phyloP scores from a whole-genome alignment of 2,329 filamentous ascomycete genomes.

The Microdochium trichocladiopsis region DNA sequence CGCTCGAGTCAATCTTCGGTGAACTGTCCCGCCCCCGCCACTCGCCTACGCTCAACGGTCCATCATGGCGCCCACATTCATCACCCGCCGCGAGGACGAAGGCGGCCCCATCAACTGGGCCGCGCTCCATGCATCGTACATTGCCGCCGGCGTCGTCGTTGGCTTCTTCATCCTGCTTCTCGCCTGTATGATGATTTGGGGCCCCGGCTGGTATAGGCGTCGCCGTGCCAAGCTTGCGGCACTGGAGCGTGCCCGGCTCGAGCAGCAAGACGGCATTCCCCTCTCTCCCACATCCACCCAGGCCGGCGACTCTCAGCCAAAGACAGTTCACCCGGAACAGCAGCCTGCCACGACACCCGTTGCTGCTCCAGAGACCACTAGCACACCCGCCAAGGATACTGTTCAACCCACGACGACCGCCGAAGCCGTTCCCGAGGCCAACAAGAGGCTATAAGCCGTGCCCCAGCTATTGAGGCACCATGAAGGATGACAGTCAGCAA shows the following conservation, averaged over 20 bases:
- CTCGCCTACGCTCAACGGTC: neutral
- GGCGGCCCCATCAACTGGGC: neutral
- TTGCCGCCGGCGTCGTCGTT: neutral
- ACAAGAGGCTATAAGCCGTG: no score
- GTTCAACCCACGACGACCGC: no score
- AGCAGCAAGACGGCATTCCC: neutral
- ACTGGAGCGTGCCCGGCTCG: neutral
- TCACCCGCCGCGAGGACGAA: neutral
- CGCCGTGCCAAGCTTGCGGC: neutral
- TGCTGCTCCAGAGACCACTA: no score
- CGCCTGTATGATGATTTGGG: neutral
- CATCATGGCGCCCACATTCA: neutral
- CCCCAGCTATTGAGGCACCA: no score
- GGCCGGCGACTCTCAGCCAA: neutral
- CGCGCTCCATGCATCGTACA: neutral
- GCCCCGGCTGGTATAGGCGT: neutral
- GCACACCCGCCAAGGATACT: no score
- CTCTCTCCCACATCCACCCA: neutral
- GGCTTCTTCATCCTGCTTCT: neutral
- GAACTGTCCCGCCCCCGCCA: neutral
- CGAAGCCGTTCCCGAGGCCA: no score
- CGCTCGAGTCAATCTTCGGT: neutral
- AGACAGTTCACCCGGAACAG: no score
- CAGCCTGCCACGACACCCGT: no score
- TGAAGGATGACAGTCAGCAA: no score